These are phyloP conservation scores for Epichloe bromicola DNA, from an alignment of 2,329 filamentous ascomycete species.

Conservation along the genomic window DNA sequence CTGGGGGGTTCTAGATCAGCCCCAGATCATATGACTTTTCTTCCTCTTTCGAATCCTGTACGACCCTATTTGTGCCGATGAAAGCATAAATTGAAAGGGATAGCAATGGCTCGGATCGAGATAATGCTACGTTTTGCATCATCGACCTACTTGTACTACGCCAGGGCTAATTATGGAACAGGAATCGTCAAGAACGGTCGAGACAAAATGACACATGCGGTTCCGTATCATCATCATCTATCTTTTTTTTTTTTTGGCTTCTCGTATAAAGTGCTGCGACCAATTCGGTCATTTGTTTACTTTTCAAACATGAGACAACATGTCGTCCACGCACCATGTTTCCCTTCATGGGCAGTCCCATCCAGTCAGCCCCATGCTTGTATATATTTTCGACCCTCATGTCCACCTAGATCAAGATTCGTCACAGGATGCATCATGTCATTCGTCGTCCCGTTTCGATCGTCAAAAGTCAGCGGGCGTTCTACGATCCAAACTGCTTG, in stretches of 20 bases:
- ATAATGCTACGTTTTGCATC: too few species aligned
- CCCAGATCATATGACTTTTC: too few species aligned
- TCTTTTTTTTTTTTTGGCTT: background rate
- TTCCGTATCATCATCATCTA: background rate
- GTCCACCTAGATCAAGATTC: background rate
- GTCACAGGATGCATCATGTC: background rate
- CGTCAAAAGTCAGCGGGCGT: conserved; percentile 1
- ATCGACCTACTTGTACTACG: too few species aligned
- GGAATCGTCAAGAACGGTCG: background rate
- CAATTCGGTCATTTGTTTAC: background rate
- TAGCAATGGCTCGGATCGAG: too few species aligned
- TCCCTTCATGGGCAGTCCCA: background rate
- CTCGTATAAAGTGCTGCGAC: background rate
- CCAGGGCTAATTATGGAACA: background rate
- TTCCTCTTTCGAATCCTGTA: too few species aligned
- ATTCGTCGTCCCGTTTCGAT: background rate
- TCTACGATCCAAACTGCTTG: conserved; percentile 36
- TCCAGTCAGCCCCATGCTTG: background rate
- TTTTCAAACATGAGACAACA: background rate
- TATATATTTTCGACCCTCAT: background rate
- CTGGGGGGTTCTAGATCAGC: too few species aligned
- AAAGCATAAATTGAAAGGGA: too few species aligned
- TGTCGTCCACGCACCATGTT: background rate
- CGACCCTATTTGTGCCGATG: too few species aligned
- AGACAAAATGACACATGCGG: too few species aligned